Percentiles rank a stretch among this genome's conserved stretches.
phyloP scores from a whole-genome alignment of 129 eudicot genomes.

The Pseudognaphalium luteoalbum region DNA sequence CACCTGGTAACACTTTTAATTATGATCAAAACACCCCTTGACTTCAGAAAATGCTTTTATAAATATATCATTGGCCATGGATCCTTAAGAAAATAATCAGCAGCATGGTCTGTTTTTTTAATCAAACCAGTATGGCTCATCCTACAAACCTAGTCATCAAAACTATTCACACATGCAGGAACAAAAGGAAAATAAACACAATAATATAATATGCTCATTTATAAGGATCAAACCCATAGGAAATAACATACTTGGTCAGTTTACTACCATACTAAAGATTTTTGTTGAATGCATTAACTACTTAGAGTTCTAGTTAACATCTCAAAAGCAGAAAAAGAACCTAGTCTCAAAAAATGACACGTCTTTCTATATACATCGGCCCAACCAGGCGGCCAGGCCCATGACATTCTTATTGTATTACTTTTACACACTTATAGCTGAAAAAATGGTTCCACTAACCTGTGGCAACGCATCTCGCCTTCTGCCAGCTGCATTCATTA shows the following conservation, averaged over 20 bases:
- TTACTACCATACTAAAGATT: background rate
- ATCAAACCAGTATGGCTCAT: background rate
- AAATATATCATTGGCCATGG: background rate
- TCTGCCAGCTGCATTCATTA: conserved; percentile 97
- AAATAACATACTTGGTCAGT: background rate
- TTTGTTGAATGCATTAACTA: background rate
- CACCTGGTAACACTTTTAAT: background rate
- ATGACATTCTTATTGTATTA: background rate
- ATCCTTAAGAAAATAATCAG: background rate
- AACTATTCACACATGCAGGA: conserved; percentile 1
- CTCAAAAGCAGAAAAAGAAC: background rate
- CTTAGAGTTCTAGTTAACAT: background rate
- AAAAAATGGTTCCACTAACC: conserved; percentile 44
- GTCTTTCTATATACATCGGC: background rate
- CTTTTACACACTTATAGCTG: conserved; percentile 9
- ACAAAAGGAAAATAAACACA: background rate
- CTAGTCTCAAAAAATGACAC: background rate
- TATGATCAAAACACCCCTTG: background rate
- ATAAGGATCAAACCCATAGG: background rate
- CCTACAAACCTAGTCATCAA: too few species aligned
- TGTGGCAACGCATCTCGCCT: conserved; percentile 97
- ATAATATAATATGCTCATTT: background rate
- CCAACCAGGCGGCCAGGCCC: background rate
- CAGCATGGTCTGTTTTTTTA: background rate
- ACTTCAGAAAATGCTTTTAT: background rate